These are phyloP conservation scores for Cercophora newfieldiana DNA, from an alignment of 495 filamentous ascomycete genomes.

Conservation along the genomic window DNA sequence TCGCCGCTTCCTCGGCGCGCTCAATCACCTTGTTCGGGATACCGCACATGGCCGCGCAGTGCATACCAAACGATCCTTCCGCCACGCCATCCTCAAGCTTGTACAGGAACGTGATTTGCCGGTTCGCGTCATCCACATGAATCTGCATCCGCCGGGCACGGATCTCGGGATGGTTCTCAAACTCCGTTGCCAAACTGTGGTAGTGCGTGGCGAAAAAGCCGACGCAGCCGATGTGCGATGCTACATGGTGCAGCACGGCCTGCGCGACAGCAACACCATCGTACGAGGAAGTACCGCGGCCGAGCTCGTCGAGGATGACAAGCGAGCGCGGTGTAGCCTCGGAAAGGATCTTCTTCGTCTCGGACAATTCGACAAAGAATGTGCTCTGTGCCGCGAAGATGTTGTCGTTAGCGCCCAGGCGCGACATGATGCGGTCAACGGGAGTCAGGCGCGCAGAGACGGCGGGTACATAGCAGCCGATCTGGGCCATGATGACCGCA, in stretches of 20 bases:
- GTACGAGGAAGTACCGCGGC: slow-evolving; percentile 89
- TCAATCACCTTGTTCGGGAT: slow-evolving; percentile 82
- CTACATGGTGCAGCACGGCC: slow-evolving; percentile 92
- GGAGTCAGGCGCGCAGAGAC: slow-evolving; percentile 83
- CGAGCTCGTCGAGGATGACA: slow-evolving; percentile 96
- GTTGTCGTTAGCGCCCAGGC: slow-evolving; percentile 96
- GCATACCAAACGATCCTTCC: slow-evolving; percentile 98
- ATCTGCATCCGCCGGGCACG: slow-evolving; percentile 87
- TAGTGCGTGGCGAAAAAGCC: slow-evolving; percentile 99
- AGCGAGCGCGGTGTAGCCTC: slow-evolving; percentile 94
- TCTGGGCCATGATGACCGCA: slow-evolving; percentile 97
- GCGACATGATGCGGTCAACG: slow-evolving; percentile 97
- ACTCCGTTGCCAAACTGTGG: slow-evolving; percentile 89
- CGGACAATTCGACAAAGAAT: slow-evolving; percentile 96
- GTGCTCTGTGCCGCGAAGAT: slow-evolving; percentile 98
- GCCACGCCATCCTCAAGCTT: slow-evolving; percentile 93
- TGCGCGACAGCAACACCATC: slow-evolving; percentile 97
- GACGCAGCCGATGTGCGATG: slow-evolving; percentile 86
- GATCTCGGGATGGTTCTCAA: slow-evolving; percentile 84
- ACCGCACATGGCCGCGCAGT: slow-evolving; percentile 97
- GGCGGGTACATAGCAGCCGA: slow-evolving; percentile 91
- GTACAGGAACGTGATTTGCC: slow-evolving; percentile 90
- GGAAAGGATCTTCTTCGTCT: slow-evolving; percentile 96
- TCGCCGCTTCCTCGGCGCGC: slow-evolving; percentile 84
- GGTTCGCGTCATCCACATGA: slow-evolving; percentile 80